Conservation (phyloP, 495 filamentous ascomycete species). For the Aspergillus ellipticus region DNA sequence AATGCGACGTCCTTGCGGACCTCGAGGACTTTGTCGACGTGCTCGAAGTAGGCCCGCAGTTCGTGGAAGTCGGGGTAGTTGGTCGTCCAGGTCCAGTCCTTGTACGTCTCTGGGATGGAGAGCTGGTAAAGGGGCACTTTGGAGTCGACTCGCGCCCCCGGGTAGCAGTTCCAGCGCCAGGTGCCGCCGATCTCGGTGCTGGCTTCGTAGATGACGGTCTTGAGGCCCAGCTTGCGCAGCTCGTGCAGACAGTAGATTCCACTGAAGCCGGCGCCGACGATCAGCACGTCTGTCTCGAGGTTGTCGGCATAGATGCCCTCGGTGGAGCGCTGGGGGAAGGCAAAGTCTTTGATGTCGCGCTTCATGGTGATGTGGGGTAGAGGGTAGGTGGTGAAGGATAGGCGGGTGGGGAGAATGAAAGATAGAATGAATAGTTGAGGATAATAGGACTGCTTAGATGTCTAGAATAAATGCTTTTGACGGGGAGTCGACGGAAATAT, state of each 20-base stretch:
- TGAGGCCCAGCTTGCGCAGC: slow-evolving; percentile 33
- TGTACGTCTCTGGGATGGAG: slow-evolving; percentile 45
- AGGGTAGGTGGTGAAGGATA: too few relatives aligned
- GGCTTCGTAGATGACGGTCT: slow-evolving; percentile 40
- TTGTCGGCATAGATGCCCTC: not conserved
- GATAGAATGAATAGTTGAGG: too few relatives aligned
- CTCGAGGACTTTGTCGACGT: slow-evolving; percentile 46
- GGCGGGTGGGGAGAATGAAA: too few relatives aligned
- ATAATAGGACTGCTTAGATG: too few relatives aligned
- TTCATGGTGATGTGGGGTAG: not conserved
- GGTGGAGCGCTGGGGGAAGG: not conserved
- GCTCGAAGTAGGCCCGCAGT: slow-evolving; percentile 52
- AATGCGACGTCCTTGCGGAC: slow-evolving; percentile 52
- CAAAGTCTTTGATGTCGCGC: not conserved
- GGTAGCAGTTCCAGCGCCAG: slow-evolving; percentile 55
- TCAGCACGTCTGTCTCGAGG: slow-evolving; percentile 8
- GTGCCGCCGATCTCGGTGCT: slow-evolving; percentile 46
- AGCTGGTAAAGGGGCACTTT: slow-evolving; percentile 51
- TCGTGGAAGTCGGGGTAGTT: slow-evolving; percentile 50
- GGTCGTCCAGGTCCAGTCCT: slow-evolving; percentile 48
- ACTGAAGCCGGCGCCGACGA: slow-evolving; percentile 27
- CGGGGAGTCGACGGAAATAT: too few relatives aligned
- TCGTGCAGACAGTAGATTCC: slow-evolving; percentile 35
- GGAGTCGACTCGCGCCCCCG: slow-evolving; percentile 48
- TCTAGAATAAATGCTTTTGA: too few relatives aligned